phyloP scores from a whole-genome alignment of 2,329 filamentous ascomycete species.

The Xylaria sp. region DNA sequence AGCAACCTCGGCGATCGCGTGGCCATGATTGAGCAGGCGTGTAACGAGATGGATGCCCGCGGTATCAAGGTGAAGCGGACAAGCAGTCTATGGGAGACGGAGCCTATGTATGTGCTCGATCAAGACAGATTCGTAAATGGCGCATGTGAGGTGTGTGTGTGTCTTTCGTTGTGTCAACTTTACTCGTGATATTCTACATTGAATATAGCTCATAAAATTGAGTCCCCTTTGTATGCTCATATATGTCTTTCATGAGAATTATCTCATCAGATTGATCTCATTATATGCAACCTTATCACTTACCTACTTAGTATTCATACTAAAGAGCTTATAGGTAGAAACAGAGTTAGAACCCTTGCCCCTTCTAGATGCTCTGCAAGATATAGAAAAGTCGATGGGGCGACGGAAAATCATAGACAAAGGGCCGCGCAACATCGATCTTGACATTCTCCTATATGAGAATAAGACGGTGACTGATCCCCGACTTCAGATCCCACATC shows the following conservation, averaged over 20 bases:
- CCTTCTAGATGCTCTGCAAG: slow-evolving; percentile 83
- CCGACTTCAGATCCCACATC: slow-evolving; percentile 85
- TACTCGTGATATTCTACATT: neutral
- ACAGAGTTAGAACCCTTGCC: slow-evolving; percentile 79
- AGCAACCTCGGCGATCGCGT: slow-evolving; percentile 93
- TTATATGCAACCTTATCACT: neutral
- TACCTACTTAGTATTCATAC: neutral
- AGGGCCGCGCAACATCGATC: slow-evolving; percentile 91
- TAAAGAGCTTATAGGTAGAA: slow-evolving; percentile 70
- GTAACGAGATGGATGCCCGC: slow-evolving; percentile 77
- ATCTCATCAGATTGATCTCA: neutral
- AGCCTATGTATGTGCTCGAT: slow-evolving; percentile 94
- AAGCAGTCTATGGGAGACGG: slow-evolving; percentile 92
- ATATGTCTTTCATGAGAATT: neutral
- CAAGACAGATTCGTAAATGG: slow-evolving; percentile 93
- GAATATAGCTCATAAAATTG: neutral
- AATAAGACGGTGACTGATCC: slow-evolving; percentile 71
- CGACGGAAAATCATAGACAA: slow-evolving; percentile 90
- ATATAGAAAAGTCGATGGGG: slow-evolving; percentile 83
- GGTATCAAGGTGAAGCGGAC: slow-evolving; percentile 81
- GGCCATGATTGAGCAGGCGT: slow-evolving; percentile 85
- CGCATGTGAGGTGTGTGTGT: slow-evolving; percentile 78
- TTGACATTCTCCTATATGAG: slow-evolving; percentile 90
- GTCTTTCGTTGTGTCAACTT: neutral
- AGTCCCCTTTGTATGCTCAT: neutral